Evolutionary conservation across 495 filamentous ascomycete genomes (phyloP), one percentile per base, ranked within the genome.

Genomic region (Talaromyces ruber): DNA sequence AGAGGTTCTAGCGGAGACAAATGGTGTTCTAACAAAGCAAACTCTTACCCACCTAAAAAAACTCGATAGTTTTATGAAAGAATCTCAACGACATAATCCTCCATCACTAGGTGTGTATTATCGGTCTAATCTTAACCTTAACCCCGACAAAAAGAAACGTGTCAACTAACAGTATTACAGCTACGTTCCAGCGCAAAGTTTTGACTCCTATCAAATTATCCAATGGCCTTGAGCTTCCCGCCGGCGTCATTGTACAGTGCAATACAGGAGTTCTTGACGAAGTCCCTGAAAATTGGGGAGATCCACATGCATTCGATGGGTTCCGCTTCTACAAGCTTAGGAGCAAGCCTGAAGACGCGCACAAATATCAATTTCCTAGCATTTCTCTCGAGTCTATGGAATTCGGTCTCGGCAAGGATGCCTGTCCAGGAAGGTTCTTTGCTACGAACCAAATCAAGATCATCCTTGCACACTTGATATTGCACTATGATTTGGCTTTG

Each of bases 401-500:
- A 11, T 65, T 65, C 24, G 67, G 80, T 77, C 9, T 83, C 21
- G 74, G 74, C 12, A 61, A 65, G 2, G 69, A 71, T 56, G 72
- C 73, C 4, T 78, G 82, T 62, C 80, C 81, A 3, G 81, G 82
- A 14, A 72, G 81, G n/a, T 84, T 82, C 71, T 81, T 84, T 70
- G 80, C 79, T 12, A 68, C 65, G 22, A 66, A 78, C 65, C 74
- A 79, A 66, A 77, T 84, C 61, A 81, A 83, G 71, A 59, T 79
- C 56, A 66, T 81, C 9, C 66, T 84, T 11, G 64, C 71, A 6
- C 61, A 65, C 60, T 63, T 82, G 3, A 45, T 83, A 11, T 51
- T 78, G 21, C 64, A 70, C 54, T 84, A 81, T 65, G 59, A 62
- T 26, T 18, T 37, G 6, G 32, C 26, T 11, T 18, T 58, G 22